These are phyloP conservation scores for Herpetospermum pedunculosum DNA, from an alignment of 306 rosid species.

Conservation along the genomic window DNA sequence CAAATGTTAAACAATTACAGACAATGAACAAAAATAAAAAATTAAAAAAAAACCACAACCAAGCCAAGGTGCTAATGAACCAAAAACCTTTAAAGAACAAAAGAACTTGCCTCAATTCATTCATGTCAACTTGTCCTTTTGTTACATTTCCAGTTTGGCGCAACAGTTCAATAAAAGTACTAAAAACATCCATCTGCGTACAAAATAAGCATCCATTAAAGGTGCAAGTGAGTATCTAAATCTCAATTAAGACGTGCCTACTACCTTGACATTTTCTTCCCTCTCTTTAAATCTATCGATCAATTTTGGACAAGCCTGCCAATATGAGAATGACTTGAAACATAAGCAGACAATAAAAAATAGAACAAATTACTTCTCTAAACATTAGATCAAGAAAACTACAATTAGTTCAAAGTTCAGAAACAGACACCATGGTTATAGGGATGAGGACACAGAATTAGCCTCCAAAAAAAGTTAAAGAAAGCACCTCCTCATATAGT, in stretches of 20 bases:
- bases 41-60: neutral
- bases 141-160: conserved; percentile 98
- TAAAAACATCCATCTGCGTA: conserved; percentile 93
- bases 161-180: conserved; percentile 84
- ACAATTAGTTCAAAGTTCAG: neutral
- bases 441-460: neutral
- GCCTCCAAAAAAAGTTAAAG: neutral
- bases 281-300: conserved; percentile 95
- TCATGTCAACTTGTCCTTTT: conserved; percentile 72
- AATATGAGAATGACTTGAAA: neutral
- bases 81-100: conserved; percentile 6
- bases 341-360: neutral
- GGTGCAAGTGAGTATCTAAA: conserved; percentile 2
- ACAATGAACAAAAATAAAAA: neutral
- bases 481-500: conserved; percentile 82
- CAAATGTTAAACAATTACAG: neutral
- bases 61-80: neutral
- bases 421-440: neutral
- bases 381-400: neutral
- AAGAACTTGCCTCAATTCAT: conserved; percentile 69
- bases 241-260: conserved; percentile 11
- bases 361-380: neutral
- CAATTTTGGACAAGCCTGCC: conserved; percentile 95
- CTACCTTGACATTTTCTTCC: conserved; percentile 99
- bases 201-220: conserved; percentile 20